Evolutionary conservation across 2,329 filamentous ascomycete genomes (phyloP).

Genomic region (Fusarium pininemorale): DNA sequence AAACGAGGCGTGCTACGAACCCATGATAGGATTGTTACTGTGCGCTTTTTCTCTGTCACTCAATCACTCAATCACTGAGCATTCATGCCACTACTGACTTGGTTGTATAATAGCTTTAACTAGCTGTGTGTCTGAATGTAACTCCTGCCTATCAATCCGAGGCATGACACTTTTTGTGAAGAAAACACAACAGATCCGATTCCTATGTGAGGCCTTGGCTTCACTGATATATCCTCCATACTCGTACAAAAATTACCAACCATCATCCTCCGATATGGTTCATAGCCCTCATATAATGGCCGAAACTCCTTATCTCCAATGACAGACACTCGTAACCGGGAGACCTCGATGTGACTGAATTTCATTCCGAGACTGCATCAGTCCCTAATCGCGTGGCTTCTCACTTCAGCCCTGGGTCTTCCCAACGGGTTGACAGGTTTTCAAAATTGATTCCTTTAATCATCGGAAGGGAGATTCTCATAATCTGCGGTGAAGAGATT

Average conservation of each 20-base stretch:
- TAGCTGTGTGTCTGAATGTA: not conserved
- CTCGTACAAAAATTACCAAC: not conserved
- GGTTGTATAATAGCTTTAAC: not conserved
- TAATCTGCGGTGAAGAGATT: not conserved
- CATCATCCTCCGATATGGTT: not conserved
- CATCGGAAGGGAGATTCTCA: not conserved
- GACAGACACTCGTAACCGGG: not conserved
- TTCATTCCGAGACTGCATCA: not conserved
- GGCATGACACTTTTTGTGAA: not conserved
- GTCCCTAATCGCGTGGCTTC: not conserved
- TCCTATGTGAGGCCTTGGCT: not conserved
- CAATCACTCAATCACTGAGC: not conserved
- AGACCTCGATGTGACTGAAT: not conserved
- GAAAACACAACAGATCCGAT: not conserved
- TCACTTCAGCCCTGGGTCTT: conserved; percentile 25
- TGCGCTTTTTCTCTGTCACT: not conserved
- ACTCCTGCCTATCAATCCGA: not conserved
- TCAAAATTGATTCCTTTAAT: not conserved
- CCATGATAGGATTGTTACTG: not conserved
- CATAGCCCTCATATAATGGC: not conserved
- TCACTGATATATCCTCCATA: not conserved
- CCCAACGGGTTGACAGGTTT: not conserved
- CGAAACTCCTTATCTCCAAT: not conserved
- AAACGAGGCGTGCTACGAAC: conserved; percentile 2
- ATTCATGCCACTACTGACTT: not conserved